Evolutionary conservation across 192 early-diverging fungal genomes (phyloP).

Genomic region (Coemansia sp.): DNA sequence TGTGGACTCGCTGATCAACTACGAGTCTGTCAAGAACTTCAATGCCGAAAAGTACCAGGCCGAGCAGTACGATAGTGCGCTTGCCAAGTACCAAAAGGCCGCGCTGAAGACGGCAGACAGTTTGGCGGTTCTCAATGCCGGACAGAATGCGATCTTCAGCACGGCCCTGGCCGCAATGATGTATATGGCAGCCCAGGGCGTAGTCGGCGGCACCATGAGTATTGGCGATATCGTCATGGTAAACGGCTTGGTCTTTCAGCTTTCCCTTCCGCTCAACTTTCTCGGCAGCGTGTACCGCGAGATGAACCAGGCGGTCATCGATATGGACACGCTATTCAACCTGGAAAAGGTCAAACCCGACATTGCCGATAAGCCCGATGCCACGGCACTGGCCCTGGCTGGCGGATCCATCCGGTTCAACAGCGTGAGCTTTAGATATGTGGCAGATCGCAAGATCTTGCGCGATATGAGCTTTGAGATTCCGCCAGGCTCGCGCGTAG

Average conservation of each 20-base stretch:
- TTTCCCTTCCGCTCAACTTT: conserved; percentile 96
- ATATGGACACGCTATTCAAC: conserved; percentile 97
- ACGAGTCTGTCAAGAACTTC: conserved; percentile 97
- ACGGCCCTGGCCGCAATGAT: conserved; percentile 93
- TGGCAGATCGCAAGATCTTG: conserved; percentile 69
- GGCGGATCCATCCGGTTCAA: conserved; percentile 84
- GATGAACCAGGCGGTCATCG: conserved; percentile 88
- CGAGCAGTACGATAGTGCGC: conserved; percentile 81
- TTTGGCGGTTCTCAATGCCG: conserved; percentile 89
- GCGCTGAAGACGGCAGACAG: conserved; percentile 90
- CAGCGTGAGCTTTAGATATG: conserved; percentile 89
- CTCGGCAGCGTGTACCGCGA: conserved; percentile 97
- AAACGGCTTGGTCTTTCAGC: conserved; percentile 97
- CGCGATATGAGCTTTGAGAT: conserved; percentile 77
- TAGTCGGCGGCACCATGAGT: conserved; percentile 75
- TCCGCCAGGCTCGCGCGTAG: conserved; percentile 79
- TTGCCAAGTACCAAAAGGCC: conserved; percentile 88
- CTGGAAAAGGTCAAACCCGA: conserved; percentile 63
- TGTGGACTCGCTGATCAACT: conserved; percentile 96
- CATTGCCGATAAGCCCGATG: conserved; percentile 61
- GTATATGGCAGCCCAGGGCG: conserved; percentile 92
- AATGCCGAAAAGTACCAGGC: conserved; percentile 92
- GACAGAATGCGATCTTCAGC: conserved; percentile 93
- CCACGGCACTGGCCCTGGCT: conserved; percentile 53
- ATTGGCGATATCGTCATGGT: conserved; percentile 99